Conservation (phyloP, 441 rosid genomes). For the Aleurites moluccanus region DNA sequence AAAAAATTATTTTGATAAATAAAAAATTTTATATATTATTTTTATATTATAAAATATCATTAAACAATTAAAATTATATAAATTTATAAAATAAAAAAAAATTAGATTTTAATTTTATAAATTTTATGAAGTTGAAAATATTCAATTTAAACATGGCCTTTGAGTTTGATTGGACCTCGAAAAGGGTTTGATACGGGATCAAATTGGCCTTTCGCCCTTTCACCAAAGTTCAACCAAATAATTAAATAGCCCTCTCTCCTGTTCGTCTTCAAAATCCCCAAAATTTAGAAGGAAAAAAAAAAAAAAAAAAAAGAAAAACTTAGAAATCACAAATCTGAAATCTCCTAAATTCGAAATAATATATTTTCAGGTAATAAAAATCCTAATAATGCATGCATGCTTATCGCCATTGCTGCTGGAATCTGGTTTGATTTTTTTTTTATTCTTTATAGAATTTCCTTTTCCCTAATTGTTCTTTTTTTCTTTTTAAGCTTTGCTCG, state of each 20-base stretch:
- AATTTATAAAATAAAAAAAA: too few species aligned
- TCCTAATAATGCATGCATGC: not conserved
- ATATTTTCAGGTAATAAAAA: not conserved
- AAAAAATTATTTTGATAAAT: too few species aligned
- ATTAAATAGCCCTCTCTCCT: not conserved
- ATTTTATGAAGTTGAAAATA: too few species aligned
- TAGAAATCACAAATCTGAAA: not conserved
- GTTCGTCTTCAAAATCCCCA: not conserved
- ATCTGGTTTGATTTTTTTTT: not conserved
- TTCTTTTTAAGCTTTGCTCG: not conserved
- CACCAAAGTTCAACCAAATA: conserved; percentile 4
- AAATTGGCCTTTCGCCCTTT: too few species aligned
- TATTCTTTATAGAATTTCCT: not conserved
- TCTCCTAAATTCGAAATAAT: not conserved
- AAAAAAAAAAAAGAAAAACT: not conserved
- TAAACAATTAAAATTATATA: too few species aligned
- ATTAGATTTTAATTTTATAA: too few species aligned
- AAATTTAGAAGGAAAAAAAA: not conserved
- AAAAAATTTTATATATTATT: too few species aligned
- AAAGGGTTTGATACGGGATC: too few species aligned
- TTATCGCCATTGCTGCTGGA: not conserved
- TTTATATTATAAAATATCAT: too few species aligned
- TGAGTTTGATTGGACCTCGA: too few species aligned
- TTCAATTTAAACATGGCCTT: too few species aligned
- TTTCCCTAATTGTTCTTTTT: not conserved